Percentiles rank a stretch among this genome's conserved stretches.
phyloP scores from a whole-genome alignment of 176 grass and related monocot species.

The Carex pumila region DNA sequence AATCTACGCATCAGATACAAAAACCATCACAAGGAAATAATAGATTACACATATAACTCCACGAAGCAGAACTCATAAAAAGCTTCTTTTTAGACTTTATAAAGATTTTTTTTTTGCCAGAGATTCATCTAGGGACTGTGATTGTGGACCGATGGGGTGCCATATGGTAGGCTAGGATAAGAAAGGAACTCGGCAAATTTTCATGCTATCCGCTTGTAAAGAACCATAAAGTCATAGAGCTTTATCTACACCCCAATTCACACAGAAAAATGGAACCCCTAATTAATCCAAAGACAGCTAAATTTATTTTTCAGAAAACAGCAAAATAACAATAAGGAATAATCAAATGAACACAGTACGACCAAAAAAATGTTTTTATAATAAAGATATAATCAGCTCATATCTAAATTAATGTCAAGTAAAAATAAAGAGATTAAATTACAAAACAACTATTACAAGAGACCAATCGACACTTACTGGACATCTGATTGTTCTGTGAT shows the following conservation, averaged over 20 bases:
- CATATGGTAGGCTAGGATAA: not conserved
- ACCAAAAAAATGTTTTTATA: not conserved
- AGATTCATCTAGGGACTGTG: not conserved
- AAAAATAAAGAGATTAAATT: constrained; percentile 2
- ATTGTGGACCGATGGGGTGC: not conserved
- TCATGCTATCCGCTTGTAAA: not conserved
- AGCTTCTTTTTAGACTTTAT: not conserved
- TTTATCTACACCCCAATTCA: not conserved
- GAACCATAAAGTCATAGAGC: not conserved
- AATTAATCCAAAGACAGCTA: not conserved
- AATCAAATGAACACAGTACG: not conserved
- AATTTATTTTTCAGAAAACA: not conserved
- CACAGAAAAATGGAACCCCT: not conserved
- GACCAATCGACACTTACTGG: constrained; percentile 4
- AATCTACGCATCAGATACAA: constrained; percentile 1
- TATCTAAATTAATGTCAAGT: not conserved
- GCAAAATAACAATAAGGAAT: not conserved
- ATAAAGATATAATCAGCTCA: constrained; percentile 12
- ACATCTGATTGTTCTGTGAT: not conserved
- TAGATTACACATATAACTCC: not conserved
- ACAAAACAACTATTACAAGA: not conserved
- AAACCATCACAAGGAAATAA: not conserved
- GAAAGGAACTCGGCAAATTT: not conserved
- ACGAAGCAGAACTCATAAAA: not conserved
- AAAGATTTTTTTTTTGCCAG: not conserved